Conservation (phyloP, 495 filamentous ascomycete species). For the Penicillium soppii region DNA sequence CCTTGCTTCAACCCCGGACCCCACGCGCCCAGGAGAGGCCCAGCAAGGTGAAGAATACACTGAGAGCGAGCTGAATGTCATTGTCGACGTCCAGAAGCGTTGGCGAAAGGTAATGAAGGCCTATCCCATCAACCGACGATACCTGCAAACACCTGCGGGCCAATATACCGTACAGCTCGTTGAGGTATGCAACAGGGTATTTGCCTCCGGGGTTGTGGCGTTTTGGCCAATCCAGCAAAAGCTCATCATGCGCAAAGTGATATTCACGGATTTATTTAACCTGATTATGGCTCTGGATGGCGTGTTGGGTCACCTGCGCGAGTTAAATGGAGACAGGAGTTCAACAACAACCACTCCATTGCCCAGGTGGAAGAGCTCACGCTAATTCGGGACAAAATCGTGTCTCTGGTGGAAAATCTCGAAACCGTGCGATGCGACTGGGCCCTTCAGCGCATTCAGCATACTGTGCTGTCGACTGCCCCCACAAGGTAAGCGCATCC, state of each 20-base stretch:
- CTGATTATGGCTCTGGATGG: not conserved
- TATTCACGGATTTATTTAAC: constrained; percentile 7
- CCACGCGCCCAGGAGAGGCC: not conserved
- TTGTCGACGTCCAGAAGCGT: constrained; percentile 9
- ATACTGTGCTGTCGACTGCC: not conserved
- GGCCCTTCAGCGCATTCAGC: constrained; percentile 6
- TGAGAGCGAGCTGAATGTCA: constrained; percentile 2
- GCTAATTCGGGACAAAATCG: not conserved
- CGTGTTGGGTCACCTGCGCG: not conserved
- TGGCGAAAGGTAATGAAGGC: constrained; percentile 7
- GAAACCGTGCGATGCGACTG: constrained; percentile 1
- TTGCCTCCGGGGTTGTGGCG: no score
- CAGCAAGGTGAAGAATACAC: constrained; percentile 3
- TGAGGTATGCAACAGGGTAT: not conserved
- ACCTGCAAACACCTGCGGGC: not conserved
- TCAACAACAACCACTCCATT: not conserved
- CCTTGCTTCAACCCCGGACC: not conserved
- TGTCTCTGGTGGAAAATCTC: not conserved
- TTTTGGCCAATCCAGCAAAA: not conserved
- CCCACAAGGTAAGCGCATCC: no score
- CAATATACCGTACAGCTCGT: not conserved
- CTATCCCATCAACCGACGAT: not conserved
- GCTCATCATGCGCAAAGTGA: constrained; percentile 9
- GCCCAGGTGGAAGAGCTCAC: constrained; percentile 16
- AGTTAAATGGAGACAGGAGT: not conserved